These are phyloP conservation scores for Colletotrichum shisoi DNA, from an alignment of 2,329 filamentous ascomycete genomes.

Conservation along the genomic window DNA sequence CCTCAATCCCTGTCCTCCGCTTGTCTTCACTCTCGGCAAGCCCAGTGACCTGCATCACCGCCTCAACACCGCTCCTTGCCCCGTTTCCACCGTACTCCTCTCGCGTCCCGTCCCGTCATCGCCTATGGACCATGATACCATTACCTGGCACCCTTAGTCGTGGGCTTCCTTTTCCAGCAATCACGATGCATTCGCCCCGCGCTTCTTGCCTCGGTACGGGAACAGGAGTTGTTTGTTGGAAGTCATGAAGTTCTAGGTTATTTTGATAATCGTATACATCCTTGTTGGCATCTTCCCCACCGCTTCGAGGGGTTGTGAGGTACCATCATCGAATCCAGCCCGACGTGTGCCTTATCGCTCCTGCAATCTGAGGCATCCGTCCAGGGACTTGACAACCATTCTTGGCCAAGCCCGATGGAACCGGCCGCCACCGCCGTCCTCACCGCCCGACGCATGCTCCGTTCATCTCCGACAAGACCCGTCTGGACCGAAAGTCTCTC, in stretches of 20 bases:
- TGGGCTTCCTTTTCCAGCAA: constrained; percentile 9
- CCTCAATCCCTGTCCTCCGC: constrained; percentile 28
- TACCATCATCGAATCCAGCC: constrained; percentile 21
- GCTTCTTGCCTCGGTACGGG: constrained; percentile 14
- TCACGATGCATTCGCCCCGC: constrained; percentile 25
- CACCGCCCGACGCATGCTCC: constrained; percentile 35
- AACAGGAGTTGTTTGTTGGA: constrained; percentile 32
- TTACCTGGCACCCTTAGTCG: constrained; percentile 20
- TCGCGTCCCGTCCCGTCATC: constrained; percentile 35
- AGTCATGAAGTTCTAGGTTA: constrained; percentile 35
- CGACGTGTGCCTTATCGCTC: constrained; percentile 33
- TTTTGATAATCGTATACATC: constrained; percentile 33
- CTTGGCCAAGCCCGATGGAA: constrained; percentile 37
- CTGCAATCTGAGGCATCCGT: constrained; percentile 29
- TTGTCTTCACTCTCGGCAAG: constrained; percentile 35
- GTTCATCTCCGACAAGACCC: constrained; percentile 38
- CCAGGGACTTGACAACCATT: constrained; percentile 21
- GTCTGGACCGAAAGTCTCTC: constrained; percentile 39
- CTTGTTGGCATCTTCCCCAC: constrained; percentile 20
- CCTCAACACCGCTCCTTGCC: constrained; percentile 38
- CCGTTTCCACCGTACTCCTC: constrained; percentile 18
- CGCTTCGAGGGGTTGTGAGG: constrained; percentile 20
- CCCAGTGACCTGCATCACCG: constrained; percentile 39
- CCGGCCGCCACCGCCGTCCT: constrained; percentile 36
- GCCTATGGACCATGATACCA: constrained; percentile 15